Conservation (phyloP, 176 grass and related monocot genomes). For the Triticum aestivum region IWGSC_CS_RefSeq_v2.1 NC_057805.1:319426485-319426984, state of each 20-base stretch:
- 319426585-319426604: neutral
- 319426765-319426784: conserved; percentile 83
- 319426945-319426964: neutral
- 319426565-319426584: neutral
- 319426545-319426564: neutral
- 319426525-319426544: neutral
- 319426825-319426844: conserved; percentile 19
- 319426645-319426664: conserved; percentile 8
- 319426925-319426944: neutral
- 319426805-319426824: conserved; percentile 75
- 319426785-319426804: conserved; percentile 82
- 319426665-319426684: conserved; percentile 6
- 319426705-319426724: conserved; percentile 91
- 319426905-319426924: neutral
- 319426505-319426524: conserved; percentile 7
- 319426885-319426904: conserved; percentile 15
- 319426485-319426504: conserved; percentile 24
- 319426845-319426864: conserved; percentile 26
- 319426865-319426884: conserved; percentile 26
- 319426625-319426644: conserved; percentile 17
- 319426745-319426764: conserved; percentile 90
- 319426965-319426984: conserved; percentile 13
- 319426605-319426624: conserved; percentile 5
- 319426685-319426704: conserved; percentile 10
- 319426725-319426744: conserved; percentile 75